Base-by-base conservation (phyloP, 1,139 yeast genomes). In the Protomyces arabidopsidicola region DNA sequence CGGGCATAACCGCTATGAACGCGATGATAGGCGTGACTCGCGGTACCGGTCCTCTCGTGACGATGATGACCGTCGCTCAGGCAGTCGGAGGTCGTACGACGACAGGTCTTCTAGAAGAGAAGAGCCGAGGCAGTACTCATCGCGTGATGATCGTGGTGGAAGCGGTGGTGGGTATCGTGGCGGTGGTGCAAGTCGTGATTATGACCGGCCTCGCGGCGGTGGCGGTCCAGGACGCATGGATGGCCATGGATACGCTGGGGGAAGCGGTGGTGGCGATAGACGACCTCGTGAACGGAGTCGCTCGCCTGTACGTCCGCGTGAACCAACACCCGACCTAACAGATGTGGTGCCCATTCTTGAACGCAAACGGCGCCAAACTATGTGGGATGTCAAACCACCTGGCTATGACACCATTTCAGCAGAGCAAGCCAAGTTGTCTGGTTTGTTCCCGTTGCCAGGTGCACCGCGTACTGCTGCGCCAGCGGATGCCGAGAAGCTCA, bases 391-490 rank as follows among this genome's bases (percentile, higher is more conserved):
- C 16, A 80, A 81, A 39, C 91, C 96, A 0, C 76, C 79, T 55
- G 95, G 91, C 0, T 88, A 87, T 73, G 95, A 89, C 71, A 80
- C 82, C 12, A 85, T 88, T 2, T 82, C 89, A 1, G 88, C 95
- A 0, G 90, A 85, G 68, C 79, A 88, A 68, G 96, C 96, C 3
- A 90, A 90, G 71, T 77, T 88, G 22, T 84, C 91, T 0, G 97
- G 97, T 0, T 74, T 88, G 2, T 90, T 89, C 70, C 90, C 93
- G 0, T 77, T 84, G 31, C 95, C 95, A 0, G 93, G 93, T 2
- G 81, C 82, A 60, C 84, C 87, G 0, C 78, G 76, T 68, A 83
- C 82, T 34, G 67, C 70, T 16, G 62, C 56, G 34, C 70, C 68
- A 51, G 78, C 83, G 53, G 86, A 84, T 70, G 79, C 79, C 53